Evolutionary conservation across 768 basidiomycete species (phyloP).

Genomic region (Trametes cingulata): DNA sequence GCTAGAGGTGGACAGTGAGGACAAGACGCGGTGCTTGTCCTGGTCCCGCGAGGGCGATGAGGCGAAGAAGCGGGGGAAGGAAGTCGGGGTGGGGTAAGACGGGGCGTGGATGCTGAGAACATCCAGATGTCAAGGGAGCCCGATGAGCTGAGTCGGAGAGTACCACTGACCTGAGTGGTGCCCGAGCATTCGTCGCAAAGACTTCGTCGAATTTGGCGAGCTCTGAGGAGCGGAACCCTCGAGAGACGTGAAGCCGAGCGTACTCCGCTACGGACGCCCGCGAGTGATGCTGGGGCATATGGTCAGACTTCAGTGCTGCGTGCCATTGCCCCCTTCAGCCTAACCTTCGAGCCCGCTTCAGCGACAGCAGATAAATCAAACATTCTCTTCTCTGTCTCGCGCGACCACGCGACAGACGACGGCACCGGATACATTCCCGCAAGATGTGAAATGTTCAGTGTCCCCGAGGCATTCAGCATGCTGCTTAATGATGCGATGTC

Average conservation of each 20-base stretch:
- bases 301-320: too few relatives aligned
- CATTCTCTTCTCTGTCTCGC: conserved; percentile 10
- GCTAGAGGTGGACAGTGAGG: conserved; percentile 48
- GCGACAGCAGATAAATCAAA: conserved; percentile 22
- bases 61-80: conserved; percentile 53
- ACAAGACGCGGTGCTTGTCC: conserved; percentile 31
- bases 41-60: conserved; percentile 11
- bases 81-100: conserved; percentile 60
- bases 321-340: too few relatives aligned
- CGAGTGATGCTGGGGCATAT: too few relatives aligned
- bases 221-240: conserved; percentile 52
- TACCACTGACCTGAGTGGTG: conserved; percentile 40
- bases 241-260: conserved; percentile 53
- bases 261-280: conserved; percentile 30
- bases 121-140: too few relatives aligned
- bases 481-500: conserved; percentile 47
- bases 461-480: conserved; percentile 54
- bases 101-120: conserved; percentile 51
- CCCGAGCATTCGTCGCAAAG: conserved; percentile 36
- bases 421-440: conserved; percentile 53
- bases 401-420: conserved; percentile 6
- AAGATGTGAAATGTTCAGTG: conserved; percentile 56
- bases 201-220: conserved; percentile 42
- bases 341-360: neutral
- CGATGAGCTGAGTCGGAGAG: conserved; percentile 1